phyloP scores from a whole-genome alignment of 495 filamentous ascomycete genomes.

The Bathelium albidoporum region DNA sequence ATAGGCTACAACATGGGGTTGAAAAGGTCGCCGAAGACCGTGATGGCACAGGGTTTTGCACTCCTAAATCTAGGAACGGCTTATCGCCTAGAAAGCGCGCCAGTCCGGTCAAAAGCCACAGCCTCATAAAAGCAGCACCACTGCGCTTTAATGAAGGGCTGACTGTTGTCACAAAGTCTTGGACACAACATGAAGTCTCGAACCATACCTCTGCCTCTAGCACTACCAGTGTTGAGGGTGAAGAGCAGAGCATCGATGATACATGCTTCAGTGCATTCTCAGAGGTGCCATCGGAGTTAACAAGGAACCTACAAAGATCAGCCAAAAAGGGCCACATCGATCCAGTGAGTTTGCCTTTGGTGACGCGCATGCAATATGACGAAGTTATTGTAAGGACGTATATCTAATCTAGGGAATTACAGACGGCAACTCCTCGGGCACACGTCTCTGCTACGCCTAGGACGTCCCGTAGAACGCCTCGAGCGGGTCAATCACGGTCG shows the following conservation, averaged over 20 bases:
- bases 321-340: constrained; percentile 50
- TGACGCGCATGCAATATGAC: background rate
- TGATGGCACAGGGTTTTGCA: background rate
- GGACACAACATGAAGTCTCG: constrained; percentile 4
- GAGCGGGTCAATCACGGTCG: constrained; percentile 34
- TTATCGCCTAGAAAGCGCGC: background rate
- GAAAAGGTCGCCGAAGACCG: background rate
- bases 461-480: constrained; percentile 23
- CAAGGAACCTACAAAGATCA: constrained; percentile 21
- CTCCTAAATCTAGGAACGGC: background rate
- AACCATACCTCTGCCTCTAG: background rate
- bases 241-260: constrained; percentile 51
- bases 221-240: background rate
- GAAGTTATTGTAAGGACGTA: background rate
- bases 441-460: constrained; percentile 26
- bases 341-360: constrained; percentile 25
- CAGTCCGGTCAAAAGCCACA: background rate
- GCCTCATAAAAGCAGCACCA: background rate
- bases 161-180: constrained; percentile 9
- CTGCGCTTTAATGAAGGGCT: constrained; percentile 14
- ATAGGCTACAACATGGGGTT: background rate
- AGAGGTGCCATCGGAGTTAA: constrained; percentile 71
- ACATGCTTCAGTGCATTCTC: constrained; percentile 82
- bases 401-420: background rate
- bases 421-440: constrained; percentile 24